Evolutionary conservation across 257 asterid genomes (phyloP).

Genomic region (Lycium barbarum): DNA sequence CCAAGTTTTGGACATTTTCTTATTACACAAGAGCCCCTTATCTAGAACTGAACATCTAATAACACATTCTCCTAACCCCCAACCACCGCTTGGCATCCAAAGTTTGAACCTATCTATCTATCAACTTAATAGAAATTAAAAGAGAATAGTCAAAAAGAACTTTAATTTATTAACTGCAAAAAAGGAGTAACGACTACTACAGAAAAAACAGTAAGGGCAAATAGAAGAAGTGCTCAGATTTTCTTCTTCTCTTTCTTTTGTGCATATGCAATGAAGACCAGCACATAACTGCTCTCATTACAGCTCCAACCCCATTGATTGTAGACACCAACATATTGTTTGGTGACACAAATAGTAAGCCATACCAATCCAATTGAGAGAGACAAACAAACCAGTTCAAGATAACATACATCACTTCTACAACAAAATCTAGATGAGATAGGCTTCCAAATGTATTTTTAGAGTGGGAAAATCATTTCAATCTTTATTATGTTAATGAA

Average conservation of each 20-base stretch:
- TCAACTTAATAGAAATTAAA: neutral
- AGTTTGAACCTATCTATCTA: neutral
- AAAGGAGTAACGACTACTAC: constrained; percentile 39
- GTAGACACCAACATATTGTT: constrained; percentile 77
- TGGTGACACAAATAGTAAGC: constrained; percentile 88
- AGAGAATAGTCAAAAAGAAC: neutral
- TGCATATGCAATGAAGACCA: constrained; percentile 49
- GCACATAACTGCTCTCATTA: constrained; percentile 57
- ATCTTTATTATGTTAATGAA: neutral
- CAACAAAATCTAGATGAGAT: neutral
- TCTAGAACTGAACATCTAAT: neutral
- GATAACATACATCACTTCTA: neutral
- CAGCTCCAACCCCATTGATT: constrained; percentile 77
- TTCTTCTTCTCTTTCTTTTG: constrained; percentile 64
- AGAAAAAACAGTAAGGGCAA: constrained; percentile 55
- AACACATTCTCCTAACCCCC: neutral
- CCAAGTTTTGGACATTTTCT: neutral
- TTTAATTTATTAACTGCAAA: neutral
- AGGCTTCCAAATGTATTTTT: neutral
- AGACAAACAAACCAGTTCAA: constrained; percentile 25
- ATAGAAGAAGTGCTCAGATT: constrained; percentile 53
- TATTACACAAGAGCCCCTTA: neutral
- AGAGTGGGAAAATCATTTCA: no score
- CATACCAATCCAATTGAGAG: constrained; percentile 64
- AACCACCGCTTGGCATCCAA: neutral